phyloP scores from a whole-genome alignment of 306 rosid species.

The Rubus parviflorus region DNA sequence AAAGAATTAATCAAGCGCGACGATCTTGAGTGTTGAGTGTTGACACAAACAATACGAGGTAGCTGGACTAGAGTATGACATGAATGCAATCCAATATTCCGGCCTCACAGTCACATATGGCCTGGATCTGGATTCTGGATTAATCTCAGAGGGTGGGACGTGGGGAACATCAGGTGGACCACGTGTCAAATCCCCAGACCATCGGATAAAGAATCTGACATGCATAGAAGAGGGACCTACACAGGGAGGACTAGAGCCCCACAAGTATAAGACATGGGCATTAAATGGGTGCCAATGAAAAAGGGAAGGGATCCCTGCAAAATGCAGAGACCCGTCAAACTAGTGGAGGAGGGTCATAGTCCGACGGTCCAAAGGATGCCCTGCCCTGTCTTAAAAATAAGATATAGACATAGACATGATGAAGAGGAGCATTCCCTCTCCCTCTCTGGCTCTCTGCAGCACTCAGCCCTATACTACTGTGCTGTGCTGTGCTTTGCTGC shows the following conservation, averaged over 20 bases:
- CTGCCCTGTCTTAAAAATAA: neutral
- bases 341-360: neutral
- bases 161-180: slow-evolving; percentile 31
- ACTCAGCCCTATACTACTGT: slow-evolving; percentile 13
- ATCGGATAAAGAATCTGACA: slow-evolving; percentile 22
- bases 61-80: neutral
- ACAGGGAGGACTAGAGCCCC: neutral
- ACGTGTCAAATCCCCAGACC: slow-evolving; percentile 51
- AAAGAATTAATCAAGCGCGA: too few relatives aligned
- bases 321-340: neutral
- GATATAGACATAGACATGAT: neutral
- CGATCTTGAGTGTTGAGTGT: too few relatives aligned
- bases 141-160: neutral
- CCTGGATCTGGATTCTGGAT: neutral
- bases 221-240: neutral
- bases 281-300: neutral
- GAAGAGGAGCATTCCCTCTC: neutral
- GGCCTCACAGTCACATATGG: neutral
- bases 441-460: neutral
- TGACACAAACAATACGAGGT: slow-evolving; percentile 41
- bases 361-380: neutral
- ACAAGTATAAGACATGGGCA: slow-evolving; percentile 10
- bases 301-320: neutral
- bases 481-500: neutral
- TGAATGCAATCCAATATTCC: neutral